Evolutionary conservation across 2,329 filamentous ascomycete species (phyloP).

Genomic region (Colletotrichum chrysophilum): DNA sequence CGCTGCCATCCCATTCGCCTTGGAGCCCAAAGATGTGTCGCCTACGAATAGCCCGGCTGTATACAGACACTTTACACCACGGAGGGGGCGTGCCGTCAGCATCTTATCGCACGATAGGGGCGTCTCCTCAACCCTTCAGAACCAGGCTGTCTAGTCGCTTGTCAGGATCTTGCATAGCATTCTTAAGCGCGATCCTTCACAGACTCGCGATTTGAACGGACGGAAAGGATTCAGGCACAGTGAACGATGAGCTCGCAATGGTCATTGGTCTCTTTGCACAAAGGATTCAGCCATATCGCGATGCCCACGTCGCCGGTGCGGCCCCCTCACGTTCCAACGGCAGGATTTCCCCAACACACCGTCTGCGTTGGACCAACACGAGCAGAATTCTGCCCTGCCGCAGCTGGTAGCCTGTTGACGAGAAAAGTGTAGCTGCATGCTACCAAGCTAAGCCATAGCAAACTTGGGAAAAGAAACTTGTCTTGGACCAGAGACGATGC

Average conservation of each 20-base stretch:
- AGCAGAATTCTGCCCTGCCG: neutral
- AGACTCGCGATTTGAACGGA: neutral
- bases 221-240: neutral
- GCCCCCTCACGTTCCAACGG: neutral
- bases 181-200: neutral
- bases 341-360: neutral
- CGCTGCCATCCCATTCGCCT: neutral
- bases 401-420: neutral
- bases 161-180: neutral
- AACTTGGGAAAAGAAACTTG: neutral
- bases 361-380: neutral
- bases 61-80: accelerated
- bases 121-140: neutral
- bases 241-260: neutral
- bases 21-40: accelerated
- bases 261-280: neutral
- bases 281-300: neutral
- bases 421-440: conserved; percentile 12
- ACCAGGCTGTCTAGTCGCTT: neutral
- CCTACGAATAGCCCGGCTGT: neutral
- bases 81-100: neutral
- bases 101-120: neutral
- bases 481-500: neutral
- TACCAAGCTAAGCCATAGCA: neutral
- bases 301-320: neutral